Evolutionary conservation across 23 red algal species (phyloP), one percentile per base, ranked within the genome.

Genomic region (Gracilaria vermiculophylla): DNA sequence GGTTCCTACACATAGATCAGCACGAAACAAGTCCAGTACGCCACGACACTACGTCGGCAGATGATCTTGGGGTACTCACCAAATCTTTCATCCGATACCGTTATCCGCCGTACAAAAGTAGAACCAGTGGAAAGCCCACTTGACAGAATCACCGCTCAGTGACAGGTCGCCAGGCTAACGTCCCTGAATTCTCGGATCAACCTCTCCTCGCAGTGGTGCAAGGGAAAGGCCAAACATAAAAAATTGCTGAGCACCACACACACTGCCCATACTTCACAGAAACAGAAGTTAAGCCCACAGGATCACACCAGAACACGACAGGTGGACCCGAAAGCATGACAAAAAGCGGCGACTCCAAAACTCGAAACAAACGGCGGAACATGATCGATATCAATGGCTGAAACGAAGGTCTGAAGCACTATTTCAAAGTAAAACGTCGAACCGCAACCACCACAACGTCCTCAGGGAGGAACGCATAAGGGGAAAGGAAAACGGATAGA

Each of bases 161-260:
- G 39, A 23, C 64, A 41, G 42, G 64, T 35, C 64, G 64, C 64
- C 64, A 42, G 64, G 34, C 64, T 39, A 40, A 40, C 64, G 64
- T 70, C 34, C 64, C 64, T 5, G 64, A 70, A 41, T 70, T 3
- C 43, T 70, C 37, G 64, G 64, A 70, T 70, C 64, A 70, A 70
- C 64, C 64, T 32, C 34, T 70, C 64, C 34, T 70, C 64, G 33
- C 64, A 16, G 6, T 47, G 43, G 43, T 8, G 5, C 6, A 47
- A 47, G 43, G 12, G 5, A 12, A 47, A 47, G 12, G 12, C 13
- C 14, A 8, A 17, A 70, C 34, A 19, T 9, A 15, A 31, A 40
- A 12, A 19, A 70, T 31, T 23, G 64, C 64, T 41, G 64, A 43
- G 64, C 64, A 12, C 21, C 11, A 70, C 1, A 70, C 34, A 13